A percentile compares a stretch with the other conserved stretches of the same genome.
These are phyloP conservation scores for Heimioporus sp. DNA, from an alignment of 768 basidiomycete genomes.

Conservation along the genomic window DNA sequence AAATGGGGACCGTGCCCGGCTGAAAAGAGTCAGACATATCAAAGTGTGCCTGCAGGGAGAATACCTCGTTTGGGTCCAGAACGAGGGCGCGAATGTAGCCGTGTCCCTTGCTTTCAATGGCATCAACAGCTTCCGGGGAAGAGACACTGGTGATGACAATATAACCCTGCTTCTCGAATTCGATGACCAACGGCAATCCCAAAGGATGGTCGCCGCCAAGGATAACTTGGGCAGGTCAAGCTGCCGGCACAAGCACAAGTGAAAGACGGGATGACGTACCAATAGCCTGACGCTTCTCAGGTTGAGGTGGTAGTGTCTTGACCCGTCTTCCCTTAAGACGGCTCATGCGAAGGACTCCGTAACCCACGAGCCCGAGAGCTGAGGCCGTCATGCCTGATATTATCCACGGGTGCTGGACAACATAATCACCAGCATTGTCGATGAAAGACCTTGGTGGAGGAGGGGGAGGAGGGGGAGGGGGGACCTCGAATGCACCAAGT, in stretches of 20 bases:
- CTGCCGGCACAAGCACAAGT: neutral
- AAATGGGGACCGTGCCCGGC: slow-evolving; percentile 70
- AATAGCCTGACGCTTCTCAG: slow-evolving; percentile 46
- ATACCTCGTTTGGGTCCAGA: slow-evolving; percentile 74
- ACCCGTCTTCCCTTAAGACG: slow-evolving; percentile 20
- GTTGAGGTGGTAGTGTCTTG: slow-evolving; percentile 27
- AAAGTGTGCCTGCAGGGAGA: slow-evolving; percentile 7
- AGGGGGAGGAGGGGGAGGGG: slow-evolving; percentile 56
- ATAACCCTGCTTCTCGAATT: slow-evolving; percentile 76
- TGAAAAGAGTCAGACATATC: slow-evolving; percentile 25
- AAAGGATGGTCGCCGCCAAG: slow-evolving; percentile 77
- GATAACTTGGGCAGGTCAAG: slow-evolving; percentile 49
- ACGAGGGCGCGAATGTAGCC: slow-evolving; percentile 83
- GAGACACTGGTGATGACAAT: slow-evolving; percentile 81
- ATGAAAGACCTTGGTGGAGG: slow-evolving; percentile 49
- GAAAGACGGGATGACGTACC: slow-evolving; percentile 28
- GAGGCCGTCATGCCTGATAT: slow-evolving; percentile 53
- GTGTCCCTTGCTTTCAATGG: slow-evolving; percentile 60
- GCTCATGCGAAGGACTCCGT: slow-evolving; percentile 33
- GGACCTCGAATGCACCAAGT: slow-evolving; percentile 72
- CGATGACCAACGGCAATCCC: slow-evolving; percentile 68
- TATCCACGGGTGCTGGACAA: slow-evolving; percentile 59
- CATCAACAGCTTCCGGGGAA: slow-evolving; percentile 60
- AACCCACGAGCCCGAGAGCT: slow-evolving; percentile 61
- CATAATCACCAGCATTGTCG: slow-evolving; percentile 50